Conservation (phyloP, 2,329 filamentous ascomycete species). For the Boeremia exigua region DNA sequence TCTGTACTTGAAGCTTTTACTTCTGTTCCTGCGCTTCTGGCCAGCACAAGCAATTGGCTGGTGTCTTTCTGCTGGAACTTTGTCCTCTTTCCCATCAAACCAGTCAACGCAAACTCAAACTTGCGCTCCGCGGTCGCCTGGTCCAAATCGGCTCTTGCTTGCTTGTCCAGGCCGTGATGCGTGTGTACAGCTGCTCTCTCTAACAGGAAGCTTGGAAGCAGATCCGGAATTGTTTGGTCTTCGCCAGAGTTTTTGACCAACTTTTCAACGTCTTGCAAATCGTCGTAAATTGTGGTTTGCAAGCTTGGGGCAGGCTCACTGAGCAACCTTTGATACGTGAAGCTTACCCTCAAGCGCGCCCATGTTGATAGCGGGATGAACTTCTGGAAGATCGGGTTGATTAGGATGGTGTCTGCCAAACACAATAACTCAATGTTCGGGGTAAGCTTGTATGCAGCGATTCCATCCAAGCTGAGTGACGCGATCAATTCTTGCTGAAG, state of each 20-base stretch:
- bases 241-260: constrained; percentile 34
- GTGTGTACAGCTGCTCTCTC: constrained; percentile 85
- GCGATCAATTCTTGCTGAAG: constrained; percentile 65
- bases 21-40: constrained; percentile 66
- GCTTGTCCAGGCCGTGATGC: constrained; percentile 79
- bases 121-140: constrained; percentile 70
- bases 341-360: constrained; percentile 73
- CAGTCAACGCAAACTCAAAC: constrained; percentile 83
- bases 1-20: constrained; percentile 21
- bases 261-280: constrained; percentile 63
- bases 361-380: constrained; percentile 60
- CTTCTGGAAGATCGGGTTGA: constrained; percentile 55
- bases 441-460: constrained; percentile 83
- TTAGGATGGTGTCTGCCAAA: constrained; percentile 69
- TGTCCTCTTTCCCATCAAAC: constrained; percentile 83
- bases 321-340: constrained; percentile 73
- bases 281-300: constrained; percentile 65
- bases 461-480: constrained; percentile 79
- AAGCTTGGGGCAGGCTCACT: constrained; percentile 67
- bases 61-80: constrained; percentile 79
- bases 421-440: constrained; percentile 84
- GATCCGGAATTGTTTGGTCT: constrained; percentile 29
- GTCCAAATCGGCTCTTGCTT: constrained; percentile 74
- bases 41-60: constrained; percentile 90
- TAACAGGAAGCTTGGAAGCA: constrained; percentile 70